Evolutionary conservation across 2,329 filamentous ascomycete genomes (phyloP).

Genomic region (Fusarium sp.): DNA sequence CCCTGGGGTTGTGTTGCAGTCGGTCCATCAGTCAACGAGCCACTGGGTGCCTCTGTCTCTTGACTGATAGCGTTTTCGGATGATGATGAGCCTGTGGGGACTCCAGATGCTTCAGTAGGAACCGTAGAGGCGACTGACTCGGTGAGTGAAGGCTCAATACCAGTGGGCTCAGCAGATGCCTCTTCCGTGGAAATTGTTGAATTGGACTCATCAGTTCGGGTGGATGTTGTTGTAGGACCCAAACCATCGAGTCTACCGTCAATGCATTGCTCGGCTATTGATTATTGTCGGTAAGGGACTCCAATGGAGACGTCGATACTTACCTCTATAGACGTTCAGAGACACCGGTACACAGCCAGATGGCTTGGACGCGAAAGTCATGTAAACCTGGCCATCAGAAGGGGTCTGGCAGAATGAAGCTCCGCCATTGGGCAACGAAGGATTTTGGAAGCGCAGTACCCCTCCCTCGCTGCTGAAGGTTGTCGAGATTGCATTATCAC

Average conservation of each 20-base stretch:
- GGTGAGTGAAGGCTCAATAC: neutral
- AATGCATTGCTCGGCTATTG: neutral
- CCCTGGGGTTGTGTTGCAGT: neutral
- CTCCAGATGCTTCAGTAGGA: fast-evolving
- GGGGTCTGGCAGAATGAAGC: slow-evolving; percentile 3
- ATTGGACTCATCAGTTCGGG: neutral
- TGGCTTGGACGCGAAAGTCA: neutral
- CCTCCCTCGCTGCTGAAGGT: neutral
- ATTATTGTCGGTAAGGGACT: neutral
- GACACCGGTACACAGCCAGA: neutral
- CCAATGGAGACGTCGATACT: fast-evolving
- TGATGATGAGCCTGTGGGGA: neutral
- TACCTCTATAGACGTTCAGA: neutral
- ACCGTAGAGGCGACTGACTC: neutral
- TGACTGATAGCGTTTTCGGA: neutral
- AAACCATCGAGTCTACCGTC: neutral
- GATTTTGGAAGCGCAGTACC: neutral
- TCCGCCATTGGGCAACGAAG: neutral
- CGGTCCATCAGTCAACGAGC: neutral
- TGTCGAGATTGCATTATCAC: neutral
- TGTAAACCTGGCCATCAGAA: slow-evolving; percentile 7
- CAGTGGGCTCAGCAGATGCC: neutral
- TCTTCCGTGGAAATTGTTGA: neutral
- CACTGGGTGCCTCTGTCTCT: neutral
- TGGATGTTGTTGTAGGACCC: neutral